Base-by-base conservation (phyloP, 805 yeast genomes). In the Schwanniomyces sp. region DNA sequence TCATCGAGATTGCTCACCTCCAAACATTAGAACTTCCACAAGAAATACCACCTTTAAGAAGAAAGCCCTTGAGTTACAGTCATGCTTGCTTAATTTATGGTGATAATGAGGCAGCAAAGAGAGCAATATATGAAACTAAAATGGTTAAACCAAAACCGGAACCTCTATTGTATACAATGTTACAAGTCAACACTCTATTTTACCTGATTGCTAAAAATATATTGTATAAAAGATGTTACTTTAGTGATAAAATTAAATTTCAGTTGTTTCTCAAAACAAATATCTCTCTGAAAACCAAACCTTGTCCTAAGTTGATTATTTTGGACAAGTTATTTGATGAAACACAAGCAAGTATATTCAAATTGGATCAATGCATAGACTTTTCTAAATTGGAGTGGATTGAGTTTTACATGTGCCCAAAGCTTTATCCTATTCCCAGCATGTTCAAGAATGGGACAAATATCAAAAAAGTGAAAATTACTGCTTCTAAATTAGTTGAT, bases 321-420 rank as follows among this genome's bases (percentile, higher is more conserved):
- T 66, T 89, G 52, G 88, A 88, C 63, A 88, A 87, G 62, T 62
- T 88, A 28, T 72, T 75, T 38, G 75, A 74, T 47, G 75, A 81
- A 2, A 72, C 67, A 44, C 90, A 85, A 59, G 52, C 62, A 11
- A 78, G 84, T 18, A 54, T 88, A 24, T 83, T 84, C 18, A 41
- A 56, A n/a, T 57, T 84, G 7, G 66, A 79, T 1, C 58, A 63
- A 16, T 45, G 55, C 5, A 52, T 75, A 5, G 62, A 78, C 27
- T 81, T 83, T 34, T 71, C 76, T 2, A 68, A 74, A 38, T 62
- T 90, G 39, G 73, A 76, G 53, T 82, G 87, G 86, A 69, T 91
- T 27, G 96, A 91, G 62, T 74, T 90, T 56, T 89, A 86, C 67
- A 86, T 91, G 58, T 90, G 96, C 60, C 92, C 96, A 6, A 75